Evolutionary conservation across 2,329 filamentous ascomycete species (phyloP).

Genomic region (Canariomyces notabilis): DNA sequence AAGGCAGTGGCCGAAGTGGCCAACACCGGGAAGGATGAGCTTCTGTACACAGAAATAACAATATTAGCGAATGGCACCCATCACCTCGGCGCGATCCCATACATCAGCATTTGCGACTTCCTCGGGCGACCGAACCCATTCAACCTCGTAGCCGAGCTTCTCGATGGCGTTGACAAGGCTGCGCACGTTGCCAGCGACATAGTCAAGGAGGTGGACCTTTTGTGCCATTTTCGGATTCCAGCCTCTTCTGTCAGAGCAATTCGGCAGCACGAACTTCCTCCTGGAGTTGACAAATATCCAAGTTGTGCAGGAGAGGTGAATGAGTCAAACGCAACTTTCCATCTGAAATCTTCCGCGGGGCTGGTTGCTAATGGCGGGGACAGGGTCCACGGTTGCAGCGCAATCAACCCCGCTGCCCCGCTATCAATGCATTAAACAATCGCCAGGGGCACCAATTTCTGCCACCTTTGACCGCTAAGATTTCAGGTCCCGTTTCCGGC

Average conservation of each 20-base stretch:
- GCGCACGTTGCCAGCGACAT: conserved; percentile 93
- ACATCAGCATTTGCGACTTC: conserved; percentile 85
- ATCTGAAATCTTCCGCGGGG: neutral
- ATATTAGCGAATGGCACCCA: no score
- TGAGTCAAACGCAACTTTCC: conserved; percentile 15
- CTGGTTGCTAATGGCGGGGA: conserved; percentile 4
- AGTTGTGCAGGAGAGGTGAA: neutral
- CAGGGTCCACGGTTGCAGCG: conserved; percentile 4
- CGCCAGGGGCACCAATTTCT: conserved; percentile 24
- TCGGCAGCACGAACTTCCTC: no score
- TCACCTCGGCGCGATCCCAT: no score
- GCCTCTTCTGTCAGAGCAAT: no score
- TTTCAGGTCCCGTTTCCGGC: conserved; percentile 17
- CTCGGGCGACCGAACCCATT: conserved; percentile 82
- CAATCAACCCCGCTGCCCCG: conserved; percentile 8
- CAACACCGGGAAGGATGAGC: conserved; percentile 92
- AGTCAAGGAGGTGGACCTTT: conserved; percentile 74
- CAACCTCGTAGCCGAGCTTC: conserved; percentile 85
- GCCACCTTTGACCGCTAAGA: conserved; percentile 28
- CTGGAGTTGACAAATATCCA: no score
- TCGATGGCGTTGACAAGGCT: conserved; percentile 97
- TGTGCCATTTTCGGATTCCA: conserved; percentile 59
- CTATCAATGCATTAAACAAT: conserved; percentile 13
- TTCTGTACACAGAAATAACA: conserved; percentile 48
- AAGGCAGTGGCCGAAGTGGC: conserved; percentile 95